Percentiles rank a stretch among this genome's conserved stretches.
Conservation (phyloP, 495 filamentous ascomycete species). For the Xanthoparmelia taractica region DNA sequence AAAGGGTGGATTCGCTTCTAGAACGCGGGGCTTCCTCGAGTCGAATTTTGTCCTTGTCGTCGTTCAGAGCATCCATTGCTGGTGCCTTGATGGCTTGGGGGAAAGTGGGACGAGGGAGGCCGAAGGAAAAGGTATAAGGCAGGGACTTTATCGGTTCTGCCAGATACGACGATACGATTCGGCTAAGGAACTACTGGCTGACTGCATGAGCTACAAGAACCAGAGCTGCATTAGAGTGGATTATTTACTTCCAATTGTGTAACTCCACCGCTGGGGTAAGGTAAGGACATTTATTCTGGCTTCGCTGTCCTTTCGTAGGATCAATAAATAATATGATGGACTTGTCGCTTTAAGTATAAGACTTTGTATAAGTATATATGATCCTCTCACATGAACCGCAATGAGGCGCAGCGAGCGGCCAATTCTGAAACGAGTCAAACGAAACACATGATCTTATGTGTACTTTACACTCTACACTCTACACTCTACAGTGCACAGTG, state of each 20-base stretch:
- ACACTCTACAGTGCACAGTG: no score
- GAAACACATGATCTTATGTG: no score
- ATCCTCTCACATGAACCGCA: not conserved
- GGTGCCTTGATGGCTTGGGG: not conserved
- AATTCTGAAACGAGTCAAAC: no score
- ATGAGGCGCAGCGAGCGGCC: not conserved
- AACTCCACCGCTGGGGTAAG: no score
- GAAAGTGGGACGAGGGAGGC: not conserved
- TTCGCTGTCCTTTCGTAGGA: not conserved
- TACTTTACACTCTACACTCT: no score
- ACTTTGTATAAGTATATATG: no score
- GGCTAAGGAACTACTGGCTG: not conserved
- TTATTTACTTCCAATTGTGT: no score
- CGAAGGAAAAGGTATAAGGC: not conserved
- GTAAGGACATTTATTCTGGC: not conserved
- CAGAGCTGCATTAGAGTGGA: not conserved
- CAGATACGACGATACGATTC: no score
- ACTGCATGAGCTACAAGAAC: not conserved
- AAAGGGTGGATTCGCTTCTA: slow-evolving; percentile 18
- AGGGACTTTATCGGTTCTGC: not conserved
- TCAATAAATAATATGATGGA: no score
- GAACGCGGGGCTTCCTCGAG: slow-evolving; percentile 10
- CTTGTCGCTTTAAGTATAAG: no score
- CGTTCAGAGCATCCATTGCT: slow-evolving; percentile 17
- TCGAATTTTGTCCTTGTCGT: slow-evolving; percentile 10